Evolutionary conservation across 106 monocot species (phyloP).

Genomic region (Agapanthus africanus): DNA sequence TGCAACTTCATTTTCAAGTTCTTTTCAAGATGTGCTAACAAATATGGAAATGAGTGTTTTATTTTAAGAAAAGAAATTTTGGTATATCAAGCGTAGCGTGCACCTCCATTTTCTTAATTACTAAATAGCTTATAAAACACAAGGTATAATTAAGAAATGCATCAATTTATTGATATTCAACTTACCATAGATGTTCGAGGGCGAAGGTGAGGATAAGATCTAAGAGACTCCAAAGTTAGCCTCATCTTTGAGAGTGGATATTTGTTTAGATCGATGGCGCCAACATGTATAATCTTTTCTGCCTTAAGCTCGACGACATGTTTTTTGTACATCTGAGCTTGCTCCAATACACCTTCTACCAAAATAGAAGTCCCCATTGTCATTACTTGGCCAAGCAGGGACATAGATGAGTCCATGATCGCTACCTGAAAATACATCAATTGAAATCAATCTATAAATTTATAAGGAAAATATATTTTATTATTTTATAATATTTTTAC

Average conservation of each 20-base stretch:
- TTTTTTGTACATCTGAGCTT: slow-evolving; percentile 14
- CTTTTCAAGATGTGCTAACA: too few relatives aligned
- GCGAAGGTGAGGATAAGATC: slow-evolving; percentile 55
- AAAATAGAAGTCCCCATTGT: slow-evolving; percentile 55
- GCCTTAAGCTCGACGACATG: slow-evolving; percentile 49
- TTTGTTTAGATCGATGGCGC: slow-evolving; percentile 38
- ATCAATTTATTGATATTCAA: background rate
- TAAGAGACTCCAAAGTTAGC: slow-evolving; percentile 33
- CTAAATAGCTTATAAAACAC: too few relatives aligned
- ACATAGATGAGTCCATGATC: slow-evolving; percentile 42
- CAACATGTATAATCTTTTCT: slow-evolving; percentile 73
- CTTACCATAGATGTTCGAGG: slow-evolving; percentile 48
- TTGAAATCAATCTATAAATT: too few relatives aligned
- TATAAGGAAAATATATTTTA: too few relatives aligned
- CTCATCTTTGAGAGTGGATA: slow-evolving; percentile 44
- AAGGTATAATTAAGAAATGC: too few relatives aligned
- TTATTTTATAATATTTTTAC: too few relatives aligned
- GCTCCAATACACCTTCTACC: slow-evolving; percentile 53
- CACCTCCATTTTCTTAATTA: too few relatives aligned
- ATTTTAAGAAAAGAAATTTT: too few relatives aligned
- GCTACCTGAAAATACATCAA: slow-evolving; percentile 53
- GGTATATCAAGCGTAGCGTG: too few relatives aligned
- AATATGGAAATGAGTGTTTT: too few relatives aligned
- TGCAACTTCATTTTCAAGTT: too few relatives aligned
- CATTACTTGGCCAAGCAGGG: slow-evolving; percentile 35